These are phyloP conservation scores for Diplodia intermedia DNA, from an alignment of 2,329 filamentous ascomycete species.

Conservation along the genomic window DNA sequence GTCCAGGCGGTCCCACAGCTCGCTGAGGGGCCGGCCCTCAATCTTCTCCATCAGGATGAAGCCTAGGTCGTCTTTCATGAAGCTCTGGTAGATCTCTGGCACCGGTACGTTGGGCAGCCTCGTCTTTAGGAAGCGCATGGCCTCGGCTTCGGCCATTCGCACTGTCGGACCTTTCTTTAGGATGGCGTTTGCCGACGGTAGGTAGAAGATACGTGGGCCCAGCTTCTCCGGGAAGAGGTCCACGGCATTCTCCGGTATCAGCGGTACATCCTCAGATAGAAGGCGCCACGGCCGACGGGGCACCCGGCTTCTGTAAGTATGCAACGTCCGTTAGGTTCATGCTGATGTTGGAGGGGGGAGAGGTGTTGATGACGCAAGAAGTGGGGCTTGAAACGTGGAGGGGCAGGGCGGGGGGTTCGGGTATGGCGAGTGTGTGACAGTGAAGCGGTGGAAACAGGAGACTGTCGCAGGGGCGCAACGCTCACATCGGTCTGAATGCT, in stretches of 20 bases:
- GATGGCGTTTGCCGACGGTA: conserved; percentile 30
- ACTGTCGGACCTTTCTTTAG: conserved; percentile 31
- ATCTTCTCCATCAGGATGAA: conserved; percentile 37
- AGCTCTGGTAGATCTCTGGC: conserved; percentile 30
- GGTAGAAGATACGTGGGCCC: conserved; percentile 29
- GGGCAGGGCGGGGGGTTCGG: not conserved
- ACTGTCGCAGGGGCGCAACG: not conserved
- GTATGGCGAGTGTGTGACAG: not conserved
- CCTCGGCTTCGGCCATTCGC: conserved; percentile 30
- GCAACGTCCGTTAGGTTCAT: conserved; percentile 30
- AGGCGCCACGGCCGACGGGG: conserved; percentile 26
- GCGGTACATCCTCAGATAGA: conserved; percentile 30
- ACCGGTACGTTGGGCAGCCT: conserved; percentile 10
- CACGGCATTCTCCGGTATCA: conserved; percentile 31
- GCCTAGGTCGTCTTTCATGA: conserved; percentile 29
- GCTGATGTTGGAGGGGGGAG: not conserved
- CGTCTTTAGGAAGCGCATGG: conserved; percentile 26
- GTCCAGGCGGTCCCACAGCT: conserved; percentile 33
- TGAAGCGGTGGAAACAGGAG: too few relatives aligned
- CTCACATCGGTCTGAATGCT: not conserved
- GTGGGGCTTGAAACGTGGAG: conserved; percentile 16
- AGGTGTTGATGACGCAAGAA: conserved; percentile 25
- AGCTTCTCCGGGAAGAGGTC: conserved; percentile 31
- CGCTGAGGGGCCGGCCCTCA: conserved; percentile 34
- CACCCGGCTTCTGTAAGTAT: conserved; percentile 28